Evolutionary conservation across 2,329 filamentous ascomycete genomes (phyloP), one percentile per base, ranked within the genome.

Genomic region (Clonostachys rhizophaga): DNA sequence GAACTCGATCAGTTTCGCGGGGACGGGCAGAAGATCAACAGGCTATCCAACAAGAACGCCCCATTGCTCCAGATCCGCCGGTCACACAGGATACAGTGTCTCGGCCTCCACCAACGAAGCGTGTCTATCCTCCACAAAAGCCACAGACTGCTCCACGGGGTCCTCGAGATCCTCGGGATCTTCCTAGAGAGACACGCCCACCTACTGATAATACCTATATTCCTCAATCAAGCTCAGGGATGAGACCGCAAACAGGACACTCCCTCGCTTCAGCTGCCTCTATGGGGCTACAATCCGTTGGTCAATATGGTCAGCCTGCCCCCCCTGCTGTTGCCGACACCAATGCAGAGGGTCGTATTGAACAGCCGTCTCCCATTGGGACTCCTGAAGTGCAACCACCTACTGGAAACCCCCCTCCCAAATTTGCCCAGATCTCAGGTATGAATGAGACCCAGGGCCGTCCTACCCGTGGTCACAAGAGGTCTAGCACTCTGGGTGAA

Each of bases 261-360:
- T 94, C 91, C 3, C 83, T 92, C 75, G 78, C 83, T 49, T 87
- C 86, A 17, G 75, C 74, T 39, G 75, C 61, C 64, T 78, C 94
- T 44, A 86, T 88, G 53, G 89, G 85, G 44, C 58, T 74, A 35
- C 61, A 70, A 61, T 54, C 82, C 78, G 87, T 63, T 86, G 88
- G 49, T 44, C 67, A 63, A 43, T 96, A 97, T 64, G 89, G 89
- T 54, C 89, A 95, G 66, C 94, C 92, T 43, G 85, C 85, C 42
- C 89, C 90, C 47, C 91, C 94, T 33, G 83, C 90, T 43, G 85
- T 96, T 50, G 91, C 91, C 43, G 86, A 87, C 55, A 94, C 91
- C 45, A 96, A 94, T 65, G 91, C 81, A 5, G 88, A 96, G 64
- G 92, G 91, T 52, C 87, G 87, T 52, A 90, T 97, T 58, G 88